A percentile compares a stretch with the other conserved stretches of the same genome.
Conservation (phyloP, 2,329 filamentous ascomycete genomes). For the Uncinocarpus reesii region DNA sequence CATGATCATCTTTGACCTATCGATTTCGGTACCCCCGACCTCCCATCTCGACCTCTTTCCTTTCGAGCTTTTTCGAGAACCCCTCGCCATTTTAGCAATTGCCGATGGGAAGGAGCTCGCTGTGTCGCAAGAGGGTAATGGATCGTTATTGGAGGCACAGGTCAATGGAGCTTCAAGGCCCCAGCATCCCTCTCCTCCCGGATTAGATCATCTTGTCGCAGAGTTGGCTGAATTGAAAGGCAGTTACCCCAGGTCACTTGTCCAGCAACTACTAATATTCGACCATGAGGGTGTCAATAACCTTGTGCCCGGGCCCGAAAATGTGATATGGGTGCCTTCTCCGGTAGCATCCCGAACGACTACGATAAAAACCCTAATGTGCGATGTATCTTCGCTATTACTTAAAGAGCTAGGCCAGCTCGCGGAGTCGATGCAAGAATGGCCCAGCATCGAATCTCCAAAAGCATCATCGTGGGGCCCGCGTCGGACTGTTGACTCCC, state of each 20-base stretch:
- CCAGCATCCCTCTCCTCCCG: constrained; percentile 10
- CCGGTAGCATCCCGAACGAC: constrained; percentile 59
- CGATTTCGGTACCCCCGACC: constrained; percentile 65
- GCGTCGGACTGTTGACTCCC: constrained; percentile 43
- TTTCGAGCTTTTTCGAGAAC: constrained; percentile 82
- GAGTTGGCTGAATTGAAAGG: constrained; percentile 63
- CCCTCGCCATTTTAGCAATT: constrained; percentile 71
- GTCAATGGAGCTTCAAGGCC: not conserved
- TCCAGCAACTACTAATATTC: constrained; percentile 71
- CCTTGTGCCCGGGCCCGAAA: constrained; percentile 49
- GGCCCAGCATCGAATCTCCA: constrained; percentile 69
- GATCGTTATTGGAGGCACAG: not conserved
- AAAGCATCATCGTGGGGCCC: constrained; percentile 40
- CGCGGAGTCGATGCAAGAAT: constrained; percentile 60
- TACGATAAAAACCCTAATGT: constrained; percentile 72
- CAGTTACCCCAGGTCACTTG: constrained; percentile 62
- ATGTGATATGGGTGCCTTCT: constrained; percentile 61
- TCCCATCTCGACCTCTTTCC: constrained; percentile 72
- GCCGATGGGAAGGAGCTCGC: constrained; percentile 66
- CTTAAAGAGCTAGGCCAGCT: constrained; percentile 66
- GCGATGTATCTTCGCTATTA: constrained; percentile 62
- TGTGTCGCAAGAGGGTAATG: constrained; percentile 10
- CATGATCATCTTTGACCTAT: constrained; percentile 77
- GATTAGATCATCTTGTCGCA: constrained; percentile 39
- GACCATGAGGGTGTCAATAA: constrained; percentile 53